Evolutionary conservation across 2,329 filamentous ascomycete species (phyloP), one percentile per base, ranked within the genome.

Genomic region (Dothideomycetes sp.): DNA sequence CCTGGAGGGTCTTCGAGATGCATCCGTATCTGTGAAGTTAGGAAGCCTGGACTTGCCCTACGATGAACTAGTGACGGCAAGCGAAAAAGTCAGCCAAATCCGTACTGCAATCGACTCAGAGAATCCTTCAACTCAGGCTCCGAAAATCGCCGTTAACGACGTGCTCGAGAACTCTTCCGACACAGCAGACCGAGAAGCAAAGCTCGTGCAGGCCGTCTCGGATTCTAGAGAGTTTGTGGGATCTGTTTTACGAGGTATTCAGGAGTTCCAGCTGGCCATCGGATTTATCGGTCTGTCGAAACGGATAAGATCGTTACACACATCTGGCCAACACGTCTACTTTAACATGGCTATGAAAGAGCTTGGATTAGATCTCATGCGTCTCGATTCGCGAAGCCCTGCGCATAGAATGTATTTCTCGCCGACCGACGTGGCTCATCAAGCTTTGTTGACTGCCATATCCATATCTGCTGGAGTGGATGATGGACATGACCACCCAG

Each of bases 321-420:
- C 80, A 3, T 71, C 72, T 3, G 77, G 80, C 19, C 70, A 73
- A n/a, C 80, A 85, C 3, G 73, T 94, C 6, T 78, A 83, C 45
- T 70, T 95, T 46, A 94, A 89, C 55, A 74, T 88, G 31, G 87
- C 89, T 5, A 94, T 94, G 75, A 96, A 98, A 60, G 93, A 98
- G 59, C 78, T 98, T 29, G 89, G 89, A 45, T 75, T 98, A 56
- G 91, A 98, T 56, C 68, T 98, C 28, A 82, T 96, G 57, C 80
- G 89, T 16, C 73, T 98, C 41, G 89, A 98, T 58, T 82, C 85
- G 29, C 89, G 85, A 53, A 94, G 88, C 12, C 87, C 91, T 1
- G 87, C 89, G 0, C 91, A 98, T 68, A 80, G 91, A 48, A 98
- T 96, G 91, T 96, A 98, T 62, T 98, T 98, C 57, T 84, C 88